These are phyloP conservation scores for Aspergillus vadensis DNA, from an alignment of 2,329 filamentous ascomycete genomes.

Conservation along the genomic window DNA sequence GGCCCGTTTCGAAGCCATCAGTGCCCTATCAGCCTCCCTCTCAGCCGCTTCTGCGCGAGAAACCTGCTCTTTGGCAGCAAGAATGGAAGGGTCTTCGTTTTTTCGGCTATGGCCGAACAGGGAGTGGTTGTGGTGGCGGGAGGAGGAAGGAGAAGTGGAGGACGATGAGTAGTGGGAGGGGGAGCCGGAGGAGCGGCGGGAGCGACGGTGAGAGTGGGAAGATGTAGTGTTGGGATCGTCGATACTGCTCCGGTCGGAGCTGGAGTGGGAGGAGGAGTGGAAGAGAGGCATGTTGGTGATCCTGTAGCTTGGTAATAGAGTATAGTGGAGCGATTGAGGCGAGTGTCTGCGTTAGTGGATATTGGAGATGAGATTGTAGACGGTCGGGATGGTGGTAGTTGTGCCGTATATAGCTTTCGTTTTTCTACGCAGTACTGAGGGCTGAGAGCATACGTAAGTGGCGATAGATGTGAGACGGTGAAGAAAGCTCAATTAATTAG, in stretches of 20 bases:
- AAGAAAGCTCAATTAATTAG: neutral
- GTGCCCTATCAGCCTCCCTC: constrained; percentile 64
- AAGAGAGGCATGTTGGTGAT: constrained; percentile 27
- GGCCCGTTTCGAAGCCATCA: constrained; percentile 59
- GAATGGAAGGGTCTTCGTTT: constrained; percentile 64
- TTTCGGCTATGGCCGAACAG: constrained; percentile 43
- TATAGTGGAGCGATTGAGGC: neutral
- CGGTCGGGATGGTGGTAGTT: neutral
- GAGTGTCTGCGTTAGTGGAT: neutral
- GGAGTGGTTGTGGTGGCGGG: neutral
- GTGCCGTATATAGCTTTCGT: neutral
- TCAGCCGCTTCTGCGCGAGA: constrained; percentile 65
- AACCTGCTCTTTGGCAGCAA: constrained; percentile 63
- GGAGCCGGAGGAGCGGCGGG: constrained; percentile 38
- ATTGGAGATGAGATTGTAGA: neutral
- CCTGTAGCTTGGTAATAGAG: neutral
- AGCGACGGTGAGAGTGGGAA: constrained; percentile 28
- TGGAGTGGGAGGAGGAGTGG: constrained; percentile 24
- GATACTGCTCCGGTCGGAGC: constrained; percentile 25
- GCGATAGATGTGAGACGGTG: neutral
- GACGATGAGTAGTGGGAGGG: constrained; percentile 40
- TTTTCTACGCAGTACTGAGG: neutral
- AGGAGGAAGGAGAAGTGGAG: constrained; percentile 24
- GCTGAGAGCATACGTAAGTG: neutral
- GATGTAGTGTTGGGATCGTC: constrained; percentile 18